Percentiles rank a stretch among this genome's conserved stretches.
Conservation (phyloP, 140 eudicot species). For the Erigeron philadelphicus region DNA sequence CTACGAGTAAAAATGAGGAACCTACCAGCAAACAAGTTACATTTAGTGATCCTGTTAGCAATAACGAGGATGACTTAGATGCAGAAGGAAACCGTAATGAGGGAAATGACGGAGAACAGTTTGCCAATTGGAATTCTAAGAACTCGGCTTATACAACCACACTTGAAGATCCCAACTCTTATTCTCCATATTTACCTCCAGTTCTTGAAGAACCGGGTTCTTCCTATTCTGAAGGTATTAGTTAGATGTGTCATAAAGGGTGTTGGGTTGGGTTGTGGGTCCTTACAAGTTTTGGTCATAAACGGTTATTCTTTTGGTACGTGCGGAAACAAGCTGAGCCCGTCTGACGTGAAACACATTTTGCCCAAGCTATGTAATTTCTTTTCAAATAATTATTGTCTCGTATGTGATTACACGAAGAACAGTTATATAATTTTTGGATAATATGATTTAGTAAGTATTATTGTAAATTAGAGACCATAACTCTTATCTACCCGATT, state of each 20-base stretch:
- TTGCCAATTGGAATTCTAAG: constrained; percentile 56
- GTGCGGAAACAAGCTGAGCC: no score
- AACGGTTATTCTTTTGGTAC: no score
- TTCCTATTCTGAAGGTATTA: constrained; percentile 81
- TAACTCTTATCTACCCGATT: no score
- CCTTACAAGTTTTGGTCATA: no score
- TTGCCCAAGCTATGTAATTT: no score
- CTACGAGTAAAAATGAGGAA: constrained; percentile 39
- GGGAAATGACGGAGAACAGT: constrained; percentile 49
- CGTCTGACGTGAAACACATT: no score
- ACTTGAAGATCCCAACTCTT: constrained; percentile 63
- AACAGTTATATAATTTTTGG: no score
- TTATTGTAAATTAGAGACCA: no score
- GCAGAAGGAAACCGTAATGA: constrained; percentile 41
- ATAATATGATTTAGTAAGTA: no score
- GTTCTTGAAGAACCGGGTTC: constrained; percentile 91
- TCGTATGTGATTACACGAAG: no score
- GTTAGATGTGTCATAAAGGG: not conserved
- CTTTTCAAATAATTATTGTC: no score
- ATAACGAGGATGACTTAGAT: constrained; percentile 46
- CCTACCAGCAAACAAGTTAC: constrained; percentile 58
- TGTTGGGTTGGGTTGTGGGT: no score
- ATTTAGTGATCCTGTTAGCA: constrained; percentile 64
- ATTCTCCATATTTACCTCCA: constrained; percentile 71
- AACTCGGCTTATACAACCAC: constrained; percentile 39